These are phyloP conservation scores for Didymella pomorum DNA, from an alignment of 2,329 filamentous ascomycete species.

Conservation along the genomic window DNA sequence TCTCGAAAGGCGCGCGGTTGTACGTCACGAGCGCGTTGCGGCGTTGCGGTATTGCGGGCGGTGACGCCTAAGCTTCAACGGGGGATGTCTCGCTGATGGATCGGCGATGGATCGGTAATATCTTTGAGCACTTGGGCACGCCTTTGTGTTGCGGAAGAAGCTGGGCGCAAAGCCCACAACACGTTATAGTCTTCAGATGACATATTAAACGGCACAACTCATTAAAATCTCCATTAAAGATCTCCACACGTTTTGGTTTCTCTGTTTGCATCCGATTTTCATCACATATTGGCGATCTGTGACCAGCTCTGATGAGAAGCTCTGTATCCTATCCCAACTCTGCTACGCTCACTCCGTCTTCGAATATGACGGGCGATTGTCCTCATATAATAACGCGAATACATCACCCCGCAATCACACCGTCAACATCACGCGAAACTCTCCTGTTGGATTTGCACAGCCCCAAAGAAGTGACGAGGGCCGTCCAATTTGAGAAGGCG, in stretches of 20 bases:
- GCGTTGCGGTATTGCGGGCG: slow-evolving; percentile 17
- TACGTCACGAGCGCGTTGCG: slow-evolving; percentile 18
- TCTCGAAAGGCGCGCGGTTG: slow-evolving; percentile 1
- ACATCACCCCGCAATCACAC: too few relatives aligned
- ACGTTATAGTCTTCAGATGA: too few relatives aligned
- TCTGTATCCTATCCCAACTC: neutral
- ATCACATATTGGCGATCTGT: neutral
- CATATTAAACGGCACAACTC: too few relatives aligned
- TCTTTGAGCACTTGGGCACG: too few relatives aligned
- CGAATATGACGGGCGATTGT: too few relatives aligned
- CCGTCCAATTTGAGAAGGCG: neutral
- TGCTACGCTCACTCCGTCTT: neutral
- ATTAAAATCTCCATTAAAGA: too few relatives aligned
- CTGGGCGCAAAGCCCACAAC: too few relatives aligned
- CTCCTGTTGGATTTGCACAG: slow-evolving; percentile 4
- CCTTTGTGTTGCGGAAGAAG: too few relatives aligned
- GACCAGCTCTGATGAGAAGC: neutral
- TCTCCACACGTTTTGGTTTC: too few relatives aligned
- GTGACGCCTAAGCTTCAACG: slow-evolving; percentile 25
- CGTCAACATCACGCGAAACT: neutral
- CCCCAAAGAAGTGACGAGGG: neutral
- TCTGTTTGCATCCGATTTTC: too few relatives aligned
- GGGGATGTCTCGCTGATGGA: slow-evolving; percentile 5
- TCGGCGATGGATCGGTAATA: neutral
- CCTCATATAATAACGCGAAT: too few relatives aligned